Evolutionary conservation across 2,329 filamentous ascomycete species (phyloP).

Genomic region (Fusarium floridanum): DNA sequence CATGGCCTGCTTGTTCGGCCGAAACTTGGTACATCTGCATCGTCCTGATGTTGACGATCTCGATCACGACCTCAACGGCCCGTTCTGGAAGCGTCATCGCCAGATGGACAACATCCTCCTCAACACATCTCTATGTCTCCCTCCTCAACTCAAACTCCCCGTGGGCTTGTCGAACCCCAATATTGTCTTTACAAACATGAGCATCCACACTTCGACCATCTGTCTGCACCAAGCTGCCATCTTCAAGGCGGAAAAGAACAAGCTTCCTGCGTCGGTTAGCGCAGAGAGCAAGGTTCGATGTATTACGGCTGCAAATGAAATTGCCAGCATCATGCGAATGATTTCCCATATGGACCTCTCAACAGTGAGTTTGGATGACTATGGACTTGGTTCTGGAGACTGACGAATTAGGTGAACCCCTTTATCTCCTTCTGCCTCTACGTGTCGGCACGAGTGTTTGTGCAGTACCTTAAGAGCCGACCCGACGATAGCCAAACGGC

Average conservation of each 20-base stretch:
- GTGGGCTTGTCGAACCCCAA: constrained; percentile 82
- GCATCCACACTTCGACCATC: constrained; percentile 94
- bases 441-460: constrained; percentile 93
- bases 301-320: constrained; percentile 92
- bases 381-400: not conserved
- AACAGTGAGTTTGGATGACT: constrained; percentile 68
- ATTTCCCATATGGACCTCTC: constrained; percentile 91
- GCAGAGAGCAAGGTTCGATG: constrained; percentile 94
- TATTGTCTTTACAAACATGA: constrained; percentile 95
- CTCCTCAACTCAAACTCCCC: constrained; percentile 83
- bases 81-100: constrained; percentile 95
- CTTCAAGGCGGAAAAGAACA: constrained; percentile 94
- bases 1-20: constrained; percentile 90
- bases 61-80: constrained; percentile 89
- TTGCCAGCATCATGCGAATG: constrained; percentile 95
- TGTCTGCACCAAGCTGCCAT: constrained; percentile 99
- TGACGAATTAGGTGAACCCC: constrained; percentile 81
- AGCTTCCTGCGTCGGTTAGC: constrained; percentile 79
- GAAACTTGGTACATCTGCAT: constrained; percentile 91
- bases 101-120: constrained; percentile 90
- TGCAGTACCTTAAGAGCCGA: constrained; percentile 95
- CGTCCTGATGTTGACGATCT: constrained; percentile 84
- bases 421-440: constrained; percentile 97
- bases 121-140: constrained; percentile 87
- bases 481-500: constrained; percentile 84